These are phyloP conservation scores for Phaeosphaeriaceae sp. DNA, from an alignment of 2,329 filamentous ascomycete genomes.

Conservation along the genomic window DNA sequence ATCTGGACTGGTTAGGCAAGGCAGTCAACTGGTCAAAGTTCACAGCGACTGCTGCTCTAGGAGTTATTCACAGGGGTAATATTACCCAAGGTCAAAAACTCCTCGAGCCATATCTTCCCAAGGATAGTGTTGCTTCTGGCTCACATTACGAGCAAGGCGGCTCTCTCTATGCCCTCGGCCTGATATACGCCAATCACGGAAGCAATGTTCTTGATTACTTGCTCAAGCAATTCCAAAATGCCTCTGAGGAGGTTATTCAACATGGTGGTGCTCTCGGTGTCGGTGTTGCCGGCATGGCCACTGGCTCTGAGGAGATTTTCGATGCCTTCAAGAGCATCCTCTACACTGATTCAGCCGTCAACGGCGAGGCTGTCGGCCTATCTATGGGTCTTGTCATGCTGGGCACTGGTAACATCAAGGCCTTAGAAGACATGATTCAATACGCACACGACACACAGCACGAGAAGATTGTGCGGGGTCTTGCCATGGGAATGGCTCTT, in stretches of 20 bases:
- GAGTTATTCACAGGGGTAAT: constrained; percentile 96
- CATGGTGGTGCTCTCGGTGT: constrained; percentile 94
- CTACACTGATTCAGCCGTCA: constrained; percentile 92
- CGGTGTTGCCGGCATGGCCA: constrained; percentile 97
- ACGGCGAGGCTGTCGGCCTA: constrained; percentile 93
- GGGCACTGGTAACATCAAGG: constrained; percentile 93
- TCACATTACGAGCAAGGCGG: constrained; percentile 97
- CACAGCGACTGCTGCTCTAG: constrained; percentile 92
- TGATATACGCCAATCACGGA: constrained; percentile 98
- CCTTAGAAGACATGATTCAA: constrained; percentile 94
- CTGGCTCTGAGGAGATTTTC: constrained; percentile 87
- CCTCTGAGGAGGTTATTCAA: constrained; percentile 91
- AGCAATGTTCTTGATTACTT: constrained; percentile 86
- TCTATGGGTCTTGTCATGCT: constrained; percentile 98
- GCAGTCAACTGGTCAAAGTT: constrained; percentile 99
- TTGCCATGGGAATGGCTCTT: constrained; percentile 94
- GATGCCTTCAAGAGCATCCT: constrained; percentile 88
- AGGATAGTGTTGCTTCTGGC: constrained; percentile 72
- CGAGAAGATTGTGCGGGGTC: constrained; percentile 96
- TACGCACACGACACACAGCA: constrained; percentile 98
- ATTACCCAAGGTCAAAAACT: constrained; percentile 91
- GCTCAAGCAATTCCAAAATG: constrained; percentile 73
- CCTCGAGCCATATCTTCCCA: constrained; percentile 90
- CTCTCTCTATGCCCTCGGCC: constrained; percentile 90
- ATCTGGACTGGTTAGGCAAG: constrained; percentile 96